Evolutionary conservation across 208 protist species (phyloP).

Genomic region (Angomonas ambiguus): DNA sequence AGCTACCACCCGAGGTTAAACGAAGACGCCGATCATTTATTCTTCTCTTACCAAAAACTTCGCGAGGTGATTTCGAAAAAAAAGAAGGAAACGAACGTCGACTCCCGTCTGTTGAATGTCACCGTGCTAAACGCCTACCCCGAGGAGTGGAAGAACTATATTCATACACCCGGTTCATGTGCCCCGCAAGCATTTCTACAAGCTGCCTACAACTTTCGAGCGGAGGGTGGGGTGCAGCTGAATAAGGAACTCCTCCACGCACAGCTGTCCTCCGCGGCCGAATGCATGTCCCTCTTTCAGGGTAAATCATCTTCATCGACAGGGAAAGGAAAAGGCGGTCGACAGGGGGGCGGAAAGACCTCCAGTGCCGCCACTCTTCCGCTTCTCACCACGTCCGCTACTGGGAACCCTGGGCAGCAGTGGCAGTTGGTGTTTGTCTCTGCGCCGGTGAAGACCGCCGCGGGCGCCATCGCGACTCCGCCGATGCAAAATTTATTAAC

Average conservation of each 20-base stretch:
- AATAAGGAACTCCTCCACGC: conserved; percentile 86
- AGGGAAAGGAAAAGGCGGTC: too few relatives aligned
- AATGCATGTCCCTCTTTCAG: conserved; percentile 21
- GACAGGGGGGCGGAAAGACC: too few relatives aligned
- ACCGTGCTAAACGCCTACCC: conserved; percentile 77
- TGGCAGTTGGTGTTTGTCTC: conserved; percentile 73
- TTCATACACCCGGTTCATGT: conserved; percentile 58
- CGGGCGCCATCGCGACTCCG: conserved; percentile 40
- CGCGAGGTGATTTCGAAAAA: conserved; percentile 69
- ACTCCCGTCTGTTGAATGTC: conserved; percentile 57
- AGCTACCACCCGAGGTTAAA: conserved; percentile 22
- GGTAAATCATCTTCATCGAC: too few relatives aligned
- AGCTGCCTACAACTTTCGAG: conserved; percentile 70
- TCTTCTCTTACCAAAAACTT: conserved; percentile 80
- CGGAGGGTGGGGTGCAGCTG: conserved; percentile 31
- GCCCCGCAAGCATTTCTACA: conserved; percentile 61
- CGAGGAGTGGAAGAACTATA: conserved; percentile 84
- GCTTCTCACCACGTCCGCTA: neutral
- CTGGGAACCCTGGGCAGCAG: conserved; percentile 1
- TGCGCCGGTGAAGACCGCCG: conserved; percentile 39
- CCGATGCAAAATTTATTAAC: conserved; percentile 88
- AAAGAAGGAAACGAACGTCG: conserved; percentile 58
- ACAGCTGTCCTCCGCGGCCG: conserved; percentile 63
- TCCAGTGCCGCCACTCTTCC: neutral
- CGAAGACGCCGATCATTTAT: conserved; percentile 78